Percentiles rank a stretch among this genome's conserved stretches.
These are phyloP conservation scores for Pestalotiopsis sp. DNA, from an alignment of 2,329 filamentous ascomycete species.

Conservation along the genomic window DNA sequence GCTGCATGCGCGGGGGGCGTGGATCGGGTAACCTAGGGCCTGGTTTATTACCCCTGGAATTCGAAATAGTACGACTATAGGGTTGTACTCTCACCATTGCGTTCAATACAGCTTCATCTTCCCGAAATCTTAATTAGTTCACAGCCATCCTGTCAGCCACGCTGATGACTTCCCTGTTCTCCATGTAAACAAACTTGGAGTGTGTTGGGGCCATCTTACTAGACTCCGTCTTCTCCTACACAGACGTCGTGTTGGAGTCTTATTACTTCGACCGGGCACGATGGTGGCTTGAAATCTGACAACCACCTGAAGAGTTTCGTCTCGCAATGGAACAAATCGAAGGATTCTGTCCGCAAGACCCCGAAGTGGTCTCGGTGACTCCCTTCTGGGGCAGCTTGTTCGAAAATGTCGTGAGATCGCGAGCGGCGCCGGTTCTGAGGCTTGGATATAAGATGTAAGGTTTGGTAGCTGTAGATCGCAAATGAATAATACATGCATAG, in stretches of 20 bases:
- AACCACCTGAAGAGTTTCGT: background rate
- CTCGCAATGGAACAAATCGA: background rate
- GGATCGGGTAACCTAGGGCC: background rate
- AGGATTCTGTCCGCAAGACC: background rate
- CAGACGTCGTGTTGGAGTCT: too few relatives aligned
- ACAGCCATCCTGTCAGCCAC: too few relatives aligned
- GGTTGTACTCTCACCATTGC: too few relatives aligned
- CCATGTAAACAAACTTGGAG: too few relatives aligned
- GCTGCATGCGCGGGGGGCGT: background rate
- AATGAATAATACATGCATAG: background rate
- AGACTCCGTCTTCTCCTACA: too few relatives aligned
- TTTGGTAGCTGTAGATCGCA: background rate
- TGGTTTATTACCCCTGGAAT: background rate
- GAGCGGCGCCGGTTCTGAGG: background rate
- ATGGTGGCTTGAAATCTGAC: too few relatives aligned
- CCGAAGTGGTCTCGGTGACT: conserved; percentile 9
- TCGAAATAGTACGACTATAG: background rate
- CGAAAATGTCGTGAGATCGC: background rate
- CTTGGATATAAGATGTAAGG: background rate
- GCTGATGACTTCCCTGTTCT: too few relatives aligned
- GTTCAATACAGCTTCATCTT: too few relatives aligned
- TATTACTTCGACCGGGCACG: too few relatives aligned
- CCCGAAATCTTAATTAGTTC: too few relatives aligned
- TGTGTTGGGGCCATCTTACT: too few relatives aligned
- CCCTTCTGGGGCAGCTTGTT: background rate